Evolutionary conservation across 176 grass and related monocot genomes (phyloP), one percentile per base, ranked within the genome.

Genomic region (Poa pratensis): DNA sequence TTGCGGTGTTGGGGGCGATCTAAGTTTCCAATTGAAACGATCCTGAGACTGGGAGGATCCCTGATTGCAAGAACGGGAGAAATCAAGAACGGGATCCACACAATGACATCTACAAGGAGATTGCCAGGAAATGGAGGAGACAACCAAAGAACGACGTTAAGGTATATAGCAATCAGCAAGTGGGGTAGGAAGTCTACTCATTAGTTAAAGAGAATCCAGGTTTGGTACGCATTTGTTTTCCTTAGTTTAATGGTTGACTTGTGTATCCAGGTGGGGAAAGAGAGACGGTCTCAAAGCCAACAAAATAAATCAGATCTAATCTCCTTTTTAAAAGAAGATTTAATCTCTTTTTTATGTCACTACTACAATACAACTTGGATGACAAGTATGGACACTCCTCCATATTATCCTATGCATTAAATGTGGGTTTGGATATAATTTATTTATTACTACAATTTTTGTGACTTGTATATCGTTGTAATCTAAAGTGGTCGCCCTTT

Each of bases 191-290:
- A 77, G 73, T 84, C 82, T 66, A 77, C 72, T 51, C 72, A 50
- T 23, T 76, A 84, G 52, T 34, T 76, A 84, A 84, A 76, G 7
- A 39, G 60, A 76, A 84, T 62, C 43, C 82, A 64, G 17, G 45
- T 65, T 66, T 76, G 49, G 22, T 76, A 60, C 59, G 72, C 45
- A 43, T 57, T 43, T 83, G 48, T 78, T 14, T 57, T 23, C 39
- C 82, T 52, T 83, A 48, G 27, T 60, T 84, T 75, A 76, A 76
- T 84, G 27, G 82, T 84, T 84, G 82, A 84, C 82, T 66, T 32
- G 70, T 53, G 82, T 12, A 66, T 62, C 70, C 48, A 62, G 70
- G 57, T 76, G 58, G 39, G 39, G 28, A 76, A 51, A 34, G 57
- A 32, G 59, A 76, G 43, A 37, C 46, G 55, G 71, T 76, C 72